A percentile compares a stretch with the other conserved stretches of the same genome.
Conservation (phyloP, 441 rosid species). For the Euphorbia celastroides region DNA sequence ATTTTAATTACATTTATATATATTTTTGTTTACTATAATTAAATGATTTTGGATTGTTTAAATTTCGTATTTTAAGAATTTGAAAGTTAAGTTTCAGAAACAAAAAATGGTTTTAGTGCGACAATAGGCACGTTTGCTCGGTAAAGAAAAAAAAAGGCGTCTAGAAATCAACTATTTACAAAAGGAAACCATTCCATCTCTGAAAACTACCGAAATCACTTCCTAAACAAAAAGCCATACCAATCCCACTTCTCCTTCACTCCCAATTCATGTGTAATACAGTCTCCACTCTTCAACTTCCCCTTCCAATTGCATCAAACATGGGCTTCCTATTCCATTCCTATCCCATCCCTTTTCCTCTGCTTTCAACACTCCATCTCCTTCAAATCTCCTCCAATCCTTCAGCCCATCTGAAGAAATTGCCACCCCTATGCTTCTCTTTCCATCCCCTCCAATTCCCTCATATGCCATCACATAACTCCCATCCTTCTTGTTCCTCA, state of each 20-base stretch:
- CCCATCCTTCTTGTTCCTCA: conserved; percentile 51
- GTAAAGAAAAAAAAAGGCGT: no score
- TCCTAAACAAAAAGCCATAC: conserved; percentile 36
- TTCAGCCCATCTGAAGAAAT: conserved; percentile 50
- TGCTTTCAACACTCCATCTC: conserved; percentile 32
- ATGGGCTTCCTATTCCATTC: conserved; percentile 34
- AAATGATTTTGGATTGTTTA: no score
- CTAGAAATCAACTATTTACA: conserved; percentile 5
- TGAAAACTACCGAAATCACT: conserved; percentile 22
- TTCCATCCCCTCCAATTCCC: conserved; percentile 42
- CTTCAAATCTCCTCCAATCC: conserved; percentile 46
- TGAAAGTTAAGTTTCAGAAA: no score
- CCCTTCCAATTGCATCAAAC: conserved; percentile 40
- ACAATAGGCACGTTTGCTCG: no score
- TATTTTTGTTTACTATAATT: no score
- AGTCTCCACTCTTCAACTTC: conserved; percentile 35
- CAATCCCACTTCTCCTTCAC: conserved; percentile 39
- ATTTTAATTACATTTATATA: no score
- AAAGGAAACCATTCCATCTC: conserved; percentile 32
- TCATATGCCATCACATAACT: conserved; percentile 69
- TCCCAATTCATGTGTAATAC: conserved; percentile 34
- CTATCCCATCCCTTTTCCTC: conserved; percentile 34
- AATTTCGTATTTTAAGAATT: no score
- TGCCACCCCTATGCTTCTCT: conserved; percentile 55
- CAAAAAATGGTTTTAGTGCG: no score